phyloP scores from a whole-genome alignment of 2,329 filamentous ascomycete genomes.

The Scorias spongiosa region DNA sequence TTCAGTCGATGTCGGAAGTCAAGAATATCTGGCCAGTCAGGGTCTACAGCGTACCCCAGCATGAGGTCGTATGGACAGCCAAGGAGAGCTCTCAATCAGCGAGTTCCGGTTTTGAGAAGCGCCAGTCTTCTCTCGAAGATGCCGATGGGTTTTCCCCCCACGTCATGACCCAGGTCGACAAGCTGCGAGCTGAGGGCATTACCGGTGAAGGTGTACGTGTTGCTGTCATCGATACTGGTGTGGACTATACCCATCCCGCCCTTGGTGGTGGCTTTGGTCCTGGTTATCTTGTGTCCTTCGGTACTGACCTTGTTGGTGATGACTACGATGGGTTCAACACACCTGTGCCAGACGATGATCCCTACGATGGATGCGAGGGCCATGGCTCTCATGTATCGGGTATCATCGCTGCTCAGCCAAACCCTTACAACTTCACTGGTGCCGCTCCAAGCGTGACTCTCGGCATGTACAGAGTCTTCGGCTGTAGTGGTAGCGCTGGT shows the following conservation, averaged over 20 bases:
- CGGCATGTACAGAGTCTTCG: constrained; percentile 43
- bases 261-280: constrained; percentile 49
- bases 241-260: constrained; percentile 48
- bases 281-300: constrained; percentile 42
- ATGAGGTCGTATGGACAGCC: constrained; percentile 7
- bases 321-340: constrained; percentile 20
- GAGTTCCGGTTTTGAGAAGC: constrained; percentile 5
- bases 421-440: constrained; percentile 41
- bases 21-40: constrained; percentile 12
- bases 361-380: constrained; percentile 40
- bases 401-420: constrained; percentile 43
- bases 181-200: constrained; percentile 28
- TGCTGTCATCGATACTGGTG: constrained; percentile 28
- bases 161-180: constrained; percentile 20
- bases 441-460: constrained; percentile 42
- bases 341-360: constrained; percentile 33
- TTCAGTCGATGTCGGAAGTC: constrained; percentile 8
- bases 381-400: constrained; percentile 50
- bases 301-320: constrained; percentile 44
- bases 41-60: constrained; percentile 7
- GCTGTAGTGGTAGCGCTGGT: constrained; percentile 35
- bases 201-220: constrained; percentile 32
- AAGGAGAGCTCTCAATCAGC: constrained; percentile 3
- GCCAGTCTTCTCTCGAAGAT: constrained; percentile 5
- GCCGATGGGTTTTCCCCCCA: constrained; percentile 16